Base-by-base conservation (phyloP, 208 protist species). In the Wallacemonas sp. region DNA sequence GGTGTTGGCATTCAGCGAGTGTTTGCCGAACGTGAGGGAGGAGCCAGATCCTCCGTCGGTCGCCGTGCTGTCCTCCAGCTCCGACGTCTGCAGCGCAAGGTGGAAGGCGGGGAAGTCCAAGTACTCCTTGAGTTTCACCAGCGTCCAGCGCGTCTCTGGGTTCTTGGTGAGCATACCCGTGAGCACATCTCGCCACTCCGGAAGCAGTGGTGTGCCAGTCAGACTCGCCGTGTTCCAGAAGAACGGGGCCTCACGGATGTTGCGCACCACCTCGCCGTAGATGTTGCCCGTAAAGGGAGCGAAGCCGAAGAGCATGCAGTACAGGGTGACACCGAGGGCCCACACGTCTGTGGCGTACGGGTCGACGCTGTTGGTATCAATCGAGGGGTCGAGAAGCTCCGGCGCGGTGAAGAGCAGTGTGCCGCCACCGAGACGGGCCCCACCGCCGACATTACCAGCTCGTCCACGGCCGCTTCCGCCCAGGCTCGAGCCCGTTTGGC, bases 291-390 rank as follows among this genome's bases (percentile, higher is more conserved):
- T 56, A 53, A 94, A 96, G 22, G 91, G 91, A 0, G 86, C 63
- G 27, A 68, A 58, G 27, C 91, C 91, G 47, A 88, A 56, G 2
- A 96, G 70, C 70, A 95, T 83, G 53, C 80, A 79, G 72, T 91
- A 96, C 6, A 96, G 59, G 0, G 91, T 96, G 36, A 91, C 74
- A 28, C 89, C 89, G 9, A 95, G 71, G 0, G 89, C 86, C 89
- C 89, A 95, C 21, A 92, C 75, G 36, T 95, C 89, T 12, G 85
- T 86, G 12, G 69, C 59, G 55, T 75, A 85, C 0, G 81, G 79
- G 39, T 92, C 72, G 12, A 92, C 51, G 0, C 22, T 53, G 60
- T 8, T 30, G 11, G 42, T 39, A 8, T 69, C 68, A 14, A 61
- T 62, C 1, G 12, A 0, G 11, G 28, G 17, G 38, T 70, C 72